Percentiles rank a stretch among this genome's conserved stretches.
Conservation (phyloP, 164 flowering plant species). For the Euptelea pleiosperma region DNA sequence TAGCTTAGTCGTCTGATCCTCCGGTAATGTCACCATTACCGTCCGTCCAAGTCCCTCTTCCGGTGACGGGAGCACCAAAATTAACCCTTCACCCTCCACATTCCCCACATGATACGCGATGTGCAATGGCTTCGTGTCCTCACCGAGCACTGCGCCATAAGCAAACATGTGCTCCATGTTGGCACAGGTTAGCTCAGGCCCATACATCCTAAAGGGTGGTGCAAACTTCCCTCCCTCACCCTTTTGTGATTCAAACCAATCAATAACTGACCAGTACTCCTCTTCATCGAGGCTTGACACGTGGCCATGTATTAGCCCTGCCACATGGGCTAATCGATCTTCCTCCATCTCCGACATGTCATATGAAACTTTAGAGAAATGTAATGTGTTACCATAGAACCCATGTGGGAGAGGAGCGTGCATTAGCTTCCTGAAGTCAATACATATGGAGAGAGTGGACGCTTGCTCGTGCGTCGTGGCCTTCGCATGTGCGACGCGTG, state of each 20-base stretch:
- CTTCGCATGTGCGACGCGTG: slow-evolving; percentile 25
- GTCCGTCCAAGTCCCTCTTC: slow-evolving; percentile 63
- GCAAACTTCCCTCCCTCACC: slow-evolving; percentile 35
- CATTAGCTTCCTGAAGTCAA: slow-evolving; percentile 47
- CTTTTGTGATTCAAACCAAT: slow-evolving; percentile 44
- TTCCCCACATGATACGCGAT: slow-evolving; percentile 55
- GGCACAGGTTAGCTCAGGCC: slow-evolving; percentile 61
- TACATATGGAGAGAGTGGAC: slow-evolving; percentile 44
- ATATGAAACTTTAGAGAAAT: slow-evolving; percentile 40
- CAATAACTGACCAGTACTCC: slow-evolving; percentile 43
- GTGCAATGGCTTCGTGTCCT: slow-evolving; percentile 51
- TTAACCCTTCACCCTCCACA: slow-evolving; percentile 67
- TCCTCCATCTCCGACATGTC: slow-evolving; percentile 10
- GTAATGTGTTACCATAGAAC: slow-evolving; percentile 67
- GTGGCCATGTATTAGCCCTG: slow-evolving; percentile 30
- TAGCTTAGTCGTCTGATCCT: slow-evolving; percentile 34
- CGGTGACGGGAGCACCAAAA: slow-evolving; percentile 60
- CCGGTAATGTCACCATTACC: slow-evolving; percentile 57
- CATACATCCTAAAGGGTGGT: slow-evolving; percentile 54
- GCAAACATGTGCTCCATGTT: slow-evolving; percentile 47
- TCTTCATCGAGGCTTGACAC: slow-evolving; percentile 33
- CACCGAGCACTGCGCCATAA: slow-evolving; percentile 36
- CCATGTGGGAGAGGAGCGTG: slow-evolving; percentile 44
- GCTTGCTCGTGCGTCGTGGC: neutral
- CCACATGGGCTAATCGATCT: slow-evolving; percentile 24